phyloP scores from a whole-genome alignment of 2,329 filamentous ascomycete genomes.

The Rhinocladiella similis region DNA sequence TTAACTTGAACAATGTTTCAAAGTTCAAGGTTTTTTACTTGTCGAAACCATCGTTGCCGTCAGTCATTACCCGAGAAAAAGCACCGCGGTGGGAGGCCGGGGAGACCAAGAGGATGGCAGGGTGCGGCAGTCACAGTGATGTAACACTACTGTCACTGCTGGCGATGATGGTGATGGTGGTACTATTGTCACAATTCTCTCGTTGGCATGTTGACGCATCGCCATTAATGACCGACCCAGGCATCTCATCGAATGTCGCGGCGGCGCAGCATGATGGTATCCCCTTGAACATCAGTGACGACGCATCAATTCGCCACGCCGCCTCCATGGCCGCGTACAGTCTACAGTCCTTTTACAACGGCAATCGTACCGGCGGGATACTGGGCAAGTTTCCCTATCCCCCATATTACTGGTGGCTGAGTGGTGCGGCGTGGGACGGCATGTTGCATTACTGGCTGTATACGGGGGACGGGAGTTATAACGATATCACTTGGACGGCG shows the following conservation, averaged over 20 bases:
- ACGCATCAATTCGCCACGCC: not conserved
- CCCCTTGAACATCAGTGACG: not conserved
- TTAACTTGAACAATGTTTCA: too few species aligned
- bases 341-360: not conserved
- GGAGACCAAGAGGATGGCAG: too few species aligned
- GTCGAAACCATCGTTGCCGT: too few species aligned
- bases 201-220: too few species aligned
- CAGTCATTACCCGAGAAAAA: too few species aligned
- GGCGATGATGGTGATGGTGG: too few species aligned
- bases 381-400: slow-evolving; percentile 63
- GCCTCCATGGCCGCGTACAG: not conserved
- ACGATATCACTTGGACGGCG: slow-evolving; percentile 59
- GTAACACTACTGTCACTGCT: too few species aligned
- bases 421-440: slow-evolving; percentile 63
- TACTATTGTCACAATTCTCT: too few species aligned
- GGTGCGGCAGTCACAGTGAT: too few species aligned
- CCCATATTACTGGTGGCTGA: slow-evolving; percentile 69
- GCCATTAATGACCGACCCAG: too few species aligned
- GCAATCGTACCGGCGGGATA: slow-evolving; percentile 49
- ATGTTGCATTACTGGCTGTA: slow-evolving; percentile 69
- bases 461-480: slow-evolving; percentile 63
- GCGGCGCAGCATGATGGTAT: not conserved
- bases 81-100: too few species aligned
- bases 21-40: too few species aligned
- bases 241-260: not conserved